A percentile compares a stretch with the other conserved stretches of the same genome.
These are phyloP conservation scores for Vitis hybrid DNA, from an alignment of 177 flowering plant genomes.

Conservation along the genomic window DNA sequence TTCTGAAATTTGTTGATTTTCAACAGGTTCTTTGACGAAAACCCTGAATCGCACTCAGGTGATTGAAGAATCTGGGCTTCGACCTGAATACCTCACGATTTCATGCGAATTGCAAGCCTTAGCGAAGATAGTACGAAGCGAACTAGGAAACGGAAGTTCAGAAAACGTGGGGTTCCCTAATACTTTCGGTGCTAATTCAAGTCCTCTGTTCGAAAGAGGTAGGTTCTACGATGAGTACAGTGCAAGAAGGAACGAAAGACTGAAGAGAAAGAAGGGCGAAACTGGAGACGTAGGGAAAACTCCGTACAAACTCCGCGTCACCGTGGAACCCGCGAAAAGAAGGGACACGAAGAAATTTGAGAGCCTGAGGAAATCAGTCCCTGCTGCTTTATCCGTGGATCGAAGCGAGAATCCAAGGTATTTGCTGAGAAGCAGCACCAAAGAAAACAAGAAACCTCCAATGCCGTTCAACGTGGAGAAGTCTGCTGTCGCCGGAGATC, in stretches of 20 bases:
- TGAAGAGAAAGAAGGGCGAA: constrained; percentile 64
- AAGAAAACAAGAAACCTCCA: constrained; percentile 49
- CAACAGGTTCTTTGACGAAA: constrained; percentile 51
- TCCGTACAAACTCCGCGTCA: constrained; percentile 48
- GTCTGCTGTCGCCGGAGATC: constrained; percentile 15
- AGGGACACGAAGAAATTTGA: constrained; percentile 54
- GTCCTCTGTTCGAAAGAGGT: constrained; percentile 69
- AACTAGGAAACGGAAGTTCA: constrained; percentile 29
- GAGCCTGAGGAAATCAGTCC: constrained; percentile 55
- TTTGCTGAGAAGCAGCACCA: constrained; percentile 43
- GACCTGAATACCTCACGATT: constrained; percentile 60
- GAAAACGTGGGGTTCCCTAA: neutral
- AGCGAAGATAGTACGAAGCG: constrained; percentile 59
- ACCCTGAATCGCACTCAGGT: constrained; percentile 25
- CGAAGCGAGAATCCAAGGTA: constrained; percentile 50
- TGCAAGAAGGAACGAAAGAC: constrained; percentile 81
- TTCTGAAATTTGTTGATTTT: too few relatives aligned
- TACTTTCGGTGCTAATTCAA: constrained; percentile 14
- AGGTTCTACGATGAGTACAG: constrained; percentile 77
- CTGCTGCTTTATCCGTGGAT: constrained; percentile 36
- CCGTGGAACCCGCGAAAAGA: constrained; percentile 53
- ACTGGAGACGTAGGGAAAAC: constrained; percentile 31
- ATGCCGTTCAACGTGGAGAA: constrained; percentile 18
- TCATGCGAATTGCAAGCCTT: constrained; percentile 61
- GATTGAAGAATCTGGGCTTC: constrained; percentile 36